Evolutionary conservation across 1,139 yeast species (phyloP), one percentile per base, ranked within the genome.

Genomic region (Hyphopichia fennica): DNA sequence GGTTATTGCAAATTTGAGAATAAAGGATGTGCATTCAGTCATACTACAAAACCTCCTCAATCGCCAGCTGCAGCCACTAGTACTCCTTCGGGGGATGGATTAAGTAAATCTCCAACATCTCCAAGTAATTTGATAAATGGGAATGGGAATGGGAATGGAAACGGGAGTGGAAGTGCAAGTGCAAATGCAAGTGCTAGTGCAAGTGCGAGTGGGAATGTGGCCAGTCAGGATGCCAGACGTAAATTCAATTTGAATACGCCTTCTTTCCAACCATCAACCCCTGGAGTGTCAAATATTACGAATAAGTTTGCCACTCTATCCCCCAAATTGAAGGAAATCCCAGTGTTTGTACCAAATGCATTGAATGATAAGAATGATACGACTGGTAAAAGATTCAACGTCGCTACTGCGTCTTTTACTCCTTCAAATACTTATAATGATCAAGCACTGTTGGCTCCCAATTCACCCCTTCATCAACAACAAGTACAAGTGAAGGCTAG

Each of bases 1-100:
- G 97, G 96, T 9, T 88, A 79, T 56, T 90, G 97, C 70, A 88
- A 88, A 62, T 89, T 79, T 65, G 93, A 87, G 52, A 87, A 87
- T 53, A 89, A 88, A 57, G 96, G 96, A 16, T 89, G 96, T 60
- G 87, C 86, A 2, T 89, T 88, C 60, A 82, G 81, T 42, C 96
- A 89, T 56, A 46, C 39, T 34, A 45, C 36, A 41, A 18, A 40
- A 35, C 19, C 35, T 4, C 8, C 35, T 5, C 35, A 46, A 37
- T 37, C 47, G 37, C 19, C 20, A 11, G 13, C 20, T n/a, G 20
- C 19, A 3, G 9, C 7, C 9, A 8, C 4, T 17, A 11, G 7
- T 4, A 11, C 4, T 16, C 5, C 32, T 15, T 4, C 9, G 4
- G 5, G 22, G 4, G 20, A 11, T 17, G 20, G 4, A 3, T 11